Base-by-base conservation (phyloP, 2,329 filamentous ascomycete genomes). In the Exutisphaerella laricina region DNA sequence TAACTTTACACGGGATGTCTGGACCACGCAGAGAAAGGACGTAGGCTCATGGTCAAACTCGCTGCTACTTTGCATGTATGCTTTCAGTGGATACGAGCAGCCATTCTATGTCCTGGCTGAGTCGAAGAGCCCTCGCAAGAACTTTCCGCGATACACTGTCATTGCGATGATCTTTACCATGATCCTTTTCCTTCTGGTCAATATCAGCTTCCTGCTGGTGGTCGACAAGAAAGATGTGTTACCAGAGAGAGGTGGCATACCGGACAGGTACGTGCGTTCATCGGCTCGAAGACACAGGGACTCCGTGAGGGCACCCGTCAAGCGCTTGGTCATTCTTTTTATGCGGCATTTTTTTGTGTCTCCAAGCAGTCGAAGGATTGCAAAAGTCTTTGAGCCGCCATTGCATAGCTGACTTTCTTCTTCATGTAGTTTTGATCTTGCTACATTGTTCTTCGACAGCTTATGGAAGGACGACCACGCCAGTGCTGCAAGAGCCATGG, bases 51-150 rank as follows among this genome's bases (percentile, higher is more conserved):
- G 67, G 52, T 58, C 61, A 1, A 54, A 62, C 14, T 67, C 71
- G 0, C 67, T 75, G 5, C 47, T 75, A 2, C 61, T 67, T 13
- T 66, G 73, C 10, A 62, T 74, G 18, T 66, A 61, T 43, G 55
- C 63, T 3, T 71, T 61, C 40, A 57, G 57, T 9, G 70, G 70
- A 0, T 72, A 64, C 49, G 63, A 70, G 35, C 70, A 72, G 46
- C 66, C 68, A 4, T 67, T 69, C 39, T 70, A 71, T 55, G 65
- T 69, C n/a, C 48, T 60, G 53, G 63, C 64, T 32, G 70, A 73
- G 53, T 60, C 70, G 5, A 54, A 58, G 12, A 57, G 59, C 20
- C 70, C 70, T 5, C 56, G 59, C 41, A 61, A 56, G 48, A 59
- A 48, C 7, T 69, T 66, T 43, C 62, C 66, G 10, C 49, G 50